Evolutionary conservation across 768 basidiomycete genomes (phyloP).

Genomic region (Trametes cubensis): DNA sequence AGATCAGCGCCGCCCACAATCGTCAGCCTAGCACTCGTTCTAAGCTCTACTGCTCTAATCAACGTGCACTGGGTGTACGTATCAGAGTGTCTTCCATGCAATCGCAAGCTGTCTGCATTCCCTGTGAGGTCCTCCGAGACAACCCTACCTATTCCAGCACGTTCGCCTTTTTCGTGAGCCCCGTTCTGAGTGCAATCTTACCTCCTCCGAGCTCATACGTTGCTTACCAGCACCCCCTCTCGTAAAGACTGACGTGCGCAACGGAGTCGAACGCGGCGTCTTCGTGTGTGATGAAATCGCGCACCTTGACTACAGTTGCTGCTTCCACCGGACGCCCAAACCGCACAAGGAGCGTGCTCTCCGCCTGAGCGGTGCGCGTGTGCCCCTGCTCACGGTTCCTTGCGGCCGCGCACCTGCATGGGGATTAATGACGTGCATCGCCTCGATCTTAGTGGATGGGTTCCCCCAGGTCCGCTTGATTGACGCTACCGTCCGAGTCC

Average conservation of each 20-base stretch:
- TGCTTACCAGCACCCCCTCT: too few species aligned
- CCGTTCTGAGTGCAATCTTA: too few species aligned
- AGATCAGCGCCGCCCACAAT: constrained; percentile 2
- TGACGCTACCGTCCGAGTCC: constrained; percentile 5
- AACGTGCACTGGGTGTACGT: too few species aligned
- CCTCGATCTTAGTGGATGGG: not conserved
- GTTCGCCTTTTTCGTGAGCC: not conserved
- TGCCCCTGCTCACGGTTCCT: not conserved
- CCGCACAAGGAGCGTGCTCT: constrained; percentile 16
- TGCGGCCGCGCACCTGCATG: constrained; percentile 1
- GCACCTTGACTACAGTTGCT: constrained; percentile 20
- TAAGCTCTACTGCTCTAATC: too few species aligned
- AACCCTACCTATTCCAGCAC: not conserved
- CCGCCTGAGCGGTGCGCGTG: constrained; percentile 2
- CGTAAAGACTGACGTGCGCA: too few species aligned
- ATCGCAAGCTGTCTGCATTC: not conserved
- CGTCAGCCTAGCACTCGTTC: too few species aligned
- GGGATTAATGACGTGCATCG: not conserved
- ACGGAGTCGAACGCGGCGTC: not conserved
- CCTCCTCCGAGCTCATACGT: too few species aligned
- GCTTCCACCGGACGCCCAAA: constrained; percentile 17
- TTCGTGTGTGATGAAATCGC: constrained; percentile 24
- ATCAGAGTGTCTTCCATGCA: too few species aligned
- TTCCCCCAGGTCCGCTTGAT: constrained; percentile 10
- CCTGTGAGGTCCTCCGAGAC: not conserved